Evolutionary conservation across 257 asterid genomes (phyloP), one percentile per base, ranked within the genome.

Genomic region (Solanum chiquidenum): DNA sequence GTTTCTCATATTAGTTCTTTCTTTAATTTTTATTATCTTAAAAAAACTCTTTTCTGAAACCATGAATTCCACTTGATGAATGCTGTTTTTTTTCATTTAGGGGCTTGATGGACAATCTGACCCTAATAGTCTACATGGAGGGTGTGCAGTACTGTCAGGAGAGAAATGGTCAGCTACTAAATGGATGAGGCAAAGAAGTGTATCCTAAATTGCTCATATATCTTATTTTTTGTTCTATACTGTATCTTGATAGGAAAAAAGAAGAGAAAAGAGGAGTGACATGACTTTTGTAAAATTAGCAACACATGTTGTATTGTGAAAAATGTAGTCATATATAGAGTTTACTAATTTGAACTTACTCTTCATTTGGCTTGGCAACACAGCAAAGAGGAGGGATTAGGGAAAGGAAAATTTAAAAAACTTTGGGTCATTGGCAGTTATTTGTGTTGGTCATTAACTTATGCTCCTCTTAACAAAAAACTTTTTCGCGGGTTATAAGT

Each of bases 121-220:
- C 90, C 93, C 95, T 16, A 89, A 86, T 68, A 95, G 98, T 90
- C 80, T 94, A 84, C 98, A 95, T 66, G 98, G 97, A 75, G 98
- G 98, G 72, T 94, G 98, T 90, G 94, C 91, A 86, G 98, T 95
- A n/a, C 52, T 91, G 49, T 85, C 93, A 6, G 98, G 98, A 44
- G 98, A 95, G 92, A 95, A 95, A 88, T 95, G 98, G 98, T 95
- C 98, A 13, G 98, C 98, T 46, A 95, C 98, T 40, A 95, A 95
- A 90, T 95, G 98, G 98, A 94, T 95, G 97, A 93, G 98, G 93
- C 96, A 95, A 83, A 90, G 76, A 88, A 27, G 62, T 71, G 86
- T 93, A 31, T 52, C 86, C 68, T 93, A 85, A 92, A 72, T 23
- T 76, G 6, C 66, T 80, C 29, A 80, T 46, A 79, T 46, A 79